Evolutionary conservation across 305 asterid species (phyloP).

Genomic region (Fraxinus paxiana): DNA sequence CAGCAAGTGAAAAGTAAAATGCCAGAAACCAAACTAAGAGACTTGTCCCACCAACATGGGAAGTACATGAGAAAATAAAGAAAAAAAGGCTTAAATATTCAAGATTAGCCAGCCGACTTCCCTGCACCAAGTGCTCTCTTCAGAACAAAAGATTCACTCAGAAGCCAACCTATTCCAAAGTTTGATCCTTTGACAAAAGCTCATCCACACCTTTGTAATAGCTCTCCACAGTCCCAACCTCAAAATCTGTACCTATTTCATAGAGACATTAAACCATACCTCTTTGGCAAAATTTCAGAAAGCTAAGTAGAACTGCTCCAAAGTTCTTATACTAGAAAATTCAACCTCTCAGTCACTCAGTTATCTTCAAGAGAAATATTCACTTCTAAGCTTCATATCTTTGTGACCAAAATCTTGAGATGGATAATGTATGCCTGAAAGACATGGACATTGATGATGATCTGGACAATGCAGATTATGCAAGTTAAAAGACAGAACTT

Average conservation of each 20-base stretch:
- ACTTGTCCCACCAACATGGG: not conserved
- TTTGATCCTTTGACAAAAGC: not conserved
- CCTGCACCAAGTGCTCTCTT: not conserved
- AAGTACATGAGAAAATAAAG: not conserved
- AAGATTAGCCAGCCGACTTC: not conserved
- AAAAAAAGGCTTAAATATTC: not conserved
- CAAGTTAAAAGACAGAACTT: not conserved
- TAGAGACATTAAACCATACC: not conserved
- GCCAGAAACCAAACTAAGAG: not conserved
- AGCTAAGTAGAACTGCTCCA: not conserved
- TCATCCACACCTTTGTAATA: not conserved
- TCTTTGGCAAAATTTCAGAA: not conserved
- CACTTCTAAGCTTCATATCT: not conserved
- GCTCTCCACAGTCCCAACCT: not conserved
- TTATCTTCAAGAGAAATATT: not conserved
- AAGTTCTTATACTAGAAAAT: not conserved
- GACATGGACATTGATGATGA: not conserved
- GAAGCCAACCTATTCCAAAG: not conserved
- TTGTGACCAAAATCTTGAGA: not conserved
- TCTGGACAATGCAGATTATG: not conserved
- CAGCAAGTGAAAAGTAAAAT: not conserved
- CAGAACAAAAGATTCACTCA: not conserved
- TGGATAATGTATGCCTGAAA: not conserved
- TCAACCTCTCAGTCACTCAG: not conserved
- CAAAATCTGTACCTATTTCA: not conserved